phyloP scores from a whole-genome alignment of 768 basidiomycete genomes.

The Saitozyma podzolica region DNA sequence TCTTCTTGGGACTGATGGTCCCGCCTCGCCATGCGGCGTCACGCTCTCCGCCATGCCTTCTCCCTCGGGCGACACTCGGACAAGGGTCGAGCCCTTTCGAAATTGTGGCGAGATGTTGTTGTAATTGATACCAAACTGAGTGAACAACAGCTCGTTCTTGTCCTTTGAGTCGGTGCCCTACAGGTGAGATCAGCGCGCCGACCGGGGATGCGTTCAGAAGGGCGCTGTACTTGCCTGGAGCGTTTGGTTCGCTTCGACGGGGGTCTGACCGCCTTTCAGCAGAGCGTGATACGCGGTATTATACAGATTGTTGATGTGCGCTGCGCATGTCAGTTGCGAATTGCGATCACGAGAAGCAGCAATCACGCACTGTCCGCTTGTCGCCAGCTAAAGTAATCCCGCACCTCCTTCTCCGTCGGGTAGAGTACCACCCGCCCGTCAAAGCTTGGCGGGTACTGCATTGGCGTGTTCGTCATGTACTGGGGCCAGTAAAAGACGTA shows the following conservation, averaged over 20 bases:
- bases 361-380: conserved; percentile 82
- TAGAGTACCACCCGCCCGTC: conserved; percentile 86
- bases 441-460: conserved; percentile 85
- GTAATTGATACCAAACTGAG: conserved; percentile 82
- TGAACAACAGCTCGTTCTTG: conserved; percentile 89
- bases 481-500: conserved; percentile 83
- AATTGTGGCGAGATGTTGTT: conserved; percentile 70
- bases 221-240: conserved; percentile 62
- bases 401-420: conserved; percentile 67
- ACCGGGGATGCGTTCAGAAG: neutral
- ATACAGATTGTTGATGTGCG: conserved; percentile 97
- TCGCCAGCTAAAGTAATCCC: conserved; percentile 94
- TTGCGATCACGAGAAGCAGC: neutral
- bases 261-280: conserved; percentile 74
- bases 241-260: conserved; percentile 75
- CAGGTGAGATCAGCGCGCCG: neutral
- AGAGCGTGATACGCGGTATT: conserved; percentile 96
- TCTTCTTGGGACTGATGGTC: neutral
- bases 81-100: conserved; percentile 80
- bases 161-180: conserved; percentile 85
- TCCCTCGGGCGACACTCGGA: conserved; percentile 55
- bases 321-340: conserved; percentile 55
- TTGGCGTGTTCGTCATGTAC: conserved; percentile 66
- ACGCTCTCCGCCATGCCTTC: neutral
- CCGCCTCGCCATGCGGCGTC: too few relatives aligned